These are phyloP conservation scores for Pichia paraexigua DNA, from an alignment of 805 yeast genomes.

Conservation along the genomic window DNA sequence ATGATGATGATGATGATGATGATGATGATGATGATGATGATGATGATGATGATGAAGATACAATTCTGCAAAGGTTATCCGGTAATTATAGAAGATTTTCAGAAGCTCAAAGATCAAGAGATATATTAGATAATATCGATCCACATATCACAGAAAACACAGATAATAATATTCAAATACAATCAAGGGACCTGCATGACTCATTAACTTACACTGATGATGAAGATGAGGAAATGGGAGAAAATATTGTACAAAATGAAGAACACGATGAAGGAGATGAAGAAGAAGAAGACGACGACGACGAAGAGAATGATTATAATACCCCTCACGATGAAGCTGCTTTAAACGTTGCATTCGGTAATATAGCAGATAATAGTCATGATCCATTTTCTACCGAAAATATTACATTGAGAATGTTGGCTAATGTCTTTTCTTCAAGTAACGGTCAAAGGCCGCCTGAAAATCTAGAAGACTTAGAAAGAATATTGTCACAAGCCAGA, in stretches of 20 bases:
- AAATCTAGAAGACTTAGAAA: background rate
- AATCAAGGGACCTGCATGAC: background rate
- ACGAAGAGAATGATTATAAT: slow-evolving; percentile 8
- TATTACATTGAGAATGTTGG: slow-evolving; percentile 10
- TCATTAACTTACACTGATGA: background rate
- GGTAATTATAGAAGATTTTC: slow-evolving; percentile 32
- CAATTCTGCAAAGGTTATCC: slow-evolving; percentile 32
- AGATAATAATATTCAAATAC: slow-evolving; percentile 6
- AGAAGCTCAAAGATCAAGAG: slow-evolving; percentile 15
- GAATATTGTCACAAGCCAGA: background rate
- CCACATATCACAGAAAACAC: slow-evolving; percentile 14
- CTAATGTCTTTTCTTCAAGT: slow-evolving; percentile 5
- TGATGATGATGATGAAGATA: slow-evolving; percentile 23
- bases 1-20: no score
- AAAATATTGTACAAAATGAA: slow-evolving; percentile 10
- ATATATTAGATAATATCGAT: background rate
- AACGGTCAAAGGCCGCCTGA: background rate
- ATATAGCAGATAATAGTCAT: background rate
- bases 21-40: slow-evolving; percentile 8
- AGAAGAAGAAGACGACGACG: slow-evolving; percentile 14
- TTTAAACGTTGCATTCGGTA: slow-evolving; percentile 5
- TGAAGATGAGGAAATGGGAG: slow-evolving; percentile 15
- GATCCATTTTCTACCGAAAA: no score
- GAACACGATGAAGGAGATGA: slow-evolving; percentile 13
- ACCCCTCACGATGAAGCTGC: background rate